phyloP scores from a whole-genome alignment of 495 filamentous ascomycete genomes.

The Aspergillus cristatus region DNA sequence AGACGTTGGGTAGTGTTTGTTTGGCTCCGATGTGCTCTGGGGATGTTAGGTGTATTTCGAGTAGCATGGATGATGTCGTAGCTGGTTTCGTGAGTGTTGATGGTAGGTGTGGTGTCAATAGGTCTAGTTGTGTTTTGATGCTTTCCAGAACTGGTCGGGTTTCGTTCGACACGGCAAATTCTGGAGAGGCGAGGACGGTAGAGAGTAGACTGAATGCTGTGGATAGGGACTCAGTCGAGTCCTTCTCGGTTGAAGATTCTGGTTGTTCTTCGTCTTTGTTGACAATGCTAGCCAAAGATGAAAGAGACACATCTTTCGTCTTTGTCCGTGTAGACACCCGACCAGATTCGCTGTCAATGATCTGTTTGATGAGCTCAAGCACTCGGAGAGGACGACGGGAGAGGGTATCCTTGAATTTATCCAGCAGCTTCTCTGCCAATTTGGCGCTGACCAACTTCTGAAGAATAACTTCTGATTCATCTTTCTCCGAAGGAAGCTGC shows the following conservation, averaged over 20 bases:
- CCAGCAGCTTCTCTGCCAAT: slow-evolving; percentile 57
- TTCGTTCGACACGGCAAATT: slow-evolving; percentile 44
- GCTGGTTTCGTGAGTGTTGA: slow-evolving; percentile 25
- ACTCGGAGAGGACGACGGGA: slow-evolving; percentile 51
- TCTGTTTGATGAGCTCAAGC: slow-evolving; percentile 51
- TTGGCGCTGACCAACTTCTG: slow-evolving; percentile 50
- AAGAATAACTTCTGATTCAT: slow-evolving; percentile 29
- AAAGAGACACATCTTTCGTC: slow-evolving; percentile 21
- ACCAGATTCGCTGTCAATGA: slow-evolving; percentile 39
- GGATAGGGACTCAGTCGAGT: slow-evolving; percentile 40
- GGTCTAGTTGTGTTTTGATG: slow-evolving; percentile 44
- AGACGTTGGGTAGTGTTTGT: slow-evolving; percentile 32
- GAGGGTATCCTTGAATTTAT: slow-evolving; percentile 57
- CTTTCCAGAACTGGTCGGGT: slow-evolving; percentile 32
- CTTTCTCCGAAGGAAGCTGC: slow-evolving; percentile 15
- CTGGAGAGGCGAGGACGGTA: slow-evolving; percentile 53
- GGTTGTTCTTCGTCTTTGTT: slow-evolving; percentile 8
- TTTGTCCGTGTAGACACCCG: slow-evolving; percentile 3
- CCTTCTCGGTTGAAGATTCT: slow-evolving; percentile 26
- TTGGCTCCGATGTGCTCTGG: slow-evolving; percentile 39
- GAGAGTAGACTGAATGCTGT: slow-evolving; percentile 60
- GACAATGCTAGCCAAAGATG: slow-evolving; percentile 30
- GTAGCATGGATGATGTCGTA: slow-evolving; percentile 45
- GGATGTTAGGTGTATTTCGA: slow-evolving; percentile 49
- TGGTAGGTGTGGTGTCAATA: slow-evolving; percentile 31